Base-by-base conservation (phyloP, 306 rosid species). In the Trifolium fragiferum region DNA sequence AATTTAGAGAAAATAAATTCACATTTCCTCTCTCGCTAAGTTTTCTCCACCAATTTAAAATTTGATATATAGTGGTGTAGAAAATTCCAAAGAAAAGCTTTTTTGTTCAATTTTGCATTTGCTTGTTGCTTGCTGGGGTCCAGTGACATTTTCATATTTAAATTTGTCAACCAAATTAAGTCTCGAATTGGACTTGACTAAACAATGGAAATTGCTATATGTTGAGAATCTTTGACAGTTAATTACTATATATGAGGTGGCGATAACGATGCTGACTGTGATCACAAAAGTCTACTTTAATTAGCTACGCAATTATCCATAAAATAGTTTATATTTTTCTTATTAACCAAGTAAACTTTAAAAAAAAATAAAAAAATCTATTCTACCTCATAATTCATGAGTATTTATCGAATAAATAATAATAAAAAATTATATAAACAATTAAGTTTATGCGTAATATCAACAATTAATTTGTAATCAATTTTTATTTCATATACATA, bases 21-120 rank as follows among this genome's bases (percentile, higher is more conserved):
- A 41, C 47, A 11, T 41, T 16, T 50, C 16, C 2, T 9, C 2
- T 7, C 57, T 7, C 14, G 8, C 7, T 47, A 47, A 14, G n/a
- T 47, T 47, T 47, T 16, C 3, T 18, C 11, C 25, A 51, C 12
- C 18, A 50, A 49, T 49, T n/a, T 49, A 49, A n/a, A 47, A 16
- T 27, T 3, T 30, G 33, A 30, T 30, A 30, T 30, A 1, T 18
- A 15, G 8, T 51, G 18, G 5, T 51, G 13, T 16, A 14, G 72
- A 62, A 70, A 43, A 47, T 54, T 82, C 76, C 68, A 70, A 79
- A 79, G 78, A 66, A 66, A 79, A 51, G 8, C 65, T 66, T 83
- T 80, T 37, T 40, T 25, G 9, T 47, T 64, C 33, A 44, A 18
- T 66, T n/a, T 30, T 35, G 72, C 43, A 49, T 43, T 66, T 66